Base-by-base conservation (phyloP, 192 early-diverging fungal genomes). In the Coemansia sp. region DNA sequence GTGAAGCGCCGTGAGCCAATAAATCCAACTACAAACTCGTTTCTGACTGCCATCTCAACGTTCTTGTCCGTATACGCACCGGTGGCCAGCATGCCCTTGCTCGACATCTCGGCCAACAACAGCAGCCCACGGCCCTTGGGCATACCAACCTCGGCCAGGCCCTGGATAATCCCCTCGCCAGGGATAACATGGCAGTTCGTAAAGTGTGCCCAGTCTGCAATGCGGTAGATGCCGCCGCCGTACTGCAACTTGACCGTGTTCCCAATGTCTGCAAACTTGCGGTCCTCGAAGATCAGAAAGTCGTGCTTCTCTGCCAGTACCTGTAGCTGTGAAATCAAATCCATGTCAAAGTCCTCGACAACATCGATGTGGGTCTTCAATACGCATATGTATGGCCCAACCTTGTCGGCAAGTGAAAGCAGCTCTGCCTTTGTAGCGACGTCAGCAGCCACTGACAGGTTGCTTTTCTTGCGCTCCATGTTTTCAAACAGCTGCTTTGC, bases 181-280 rank as follows among this genome's bases (percentile, higher is more conserved):
- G 97, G 95, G 16, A 99, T 81, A 7, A 89, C 85, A 60, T 99
- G 97, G 53, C 92, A 93, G 85, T 98, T 97, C 31, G 92, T 95
- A 71, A 99, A 93, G 74, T 99, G 86, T 2, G 97, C 85, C 96
- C 97, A 99, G 48, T 87, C 87, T 5, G 94, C 90, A 60, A 99
- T 99, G 47, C 86, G 82, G 82, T 97, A 94, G 24, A 99, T 75
- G 56, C 97, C 97, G 21, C 84, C 82, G 53, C 84, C 85, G 71
- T 99, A 99, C 84, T 99, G 97, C 49, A 86, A 84, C 74, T 95
- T 93, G 69, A 98, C 97, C 22, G 97, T 98, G 73, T 98, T 97
- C 52, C 94, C 96, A 74, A 98, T 98, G 70, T 98, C 96, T 54
- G 95, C 95, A 84, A 98, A 98, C 83, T 98, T 98, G 77, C 96